phyloP scores from a whole-genome alignment of 768 basidiomycete genomes.

The Suillus ampliporus region DNA sequence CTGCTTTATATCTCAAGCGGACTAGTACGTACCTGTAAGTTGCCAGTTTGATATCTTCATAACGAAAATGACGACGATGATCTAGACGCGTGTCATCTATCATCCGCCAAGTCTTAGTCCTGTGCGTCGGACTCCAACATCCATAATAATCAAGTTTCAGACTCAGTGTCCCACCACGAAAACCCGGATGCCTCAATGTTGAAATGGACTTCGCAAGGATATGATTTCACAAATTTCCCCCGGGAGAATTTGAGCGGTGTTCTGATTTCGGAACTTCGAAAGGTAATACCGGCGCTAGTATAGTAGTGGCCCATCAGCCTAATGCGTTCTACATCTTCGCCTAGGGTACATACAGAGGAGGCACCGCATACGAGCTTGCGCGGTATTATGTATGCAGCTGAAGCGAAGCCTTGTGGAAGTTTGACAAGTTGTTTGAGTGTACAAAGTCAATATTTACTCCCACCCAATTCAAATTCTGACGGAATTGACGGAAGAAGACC shows the following conservation, averaged over 20 bases:
- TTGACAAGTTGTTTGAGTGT: neutral
- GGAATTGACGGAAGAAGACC: neutral
- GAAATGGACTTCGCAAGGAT: neutral
- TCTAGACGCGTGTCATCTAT: conserved; percentile 1
- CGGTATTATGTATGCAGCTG: neutral
- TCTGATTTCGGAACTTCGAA: neutral
- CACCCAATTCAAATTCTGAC: neutral
- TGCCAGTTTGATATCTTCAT: conserved; percentile 1
- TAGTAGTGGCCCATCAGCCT: too few species aligned
- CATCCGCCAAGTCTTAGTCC: neutral
- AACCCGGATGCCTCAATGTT: neutral
- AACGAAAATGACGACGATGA: neutral
- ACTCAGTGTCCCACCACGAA: neutral
- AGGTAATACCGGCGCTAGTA: neutral
- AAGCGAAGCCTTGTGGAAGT: neutral
- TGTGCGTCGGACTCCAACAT: conserved; percentile 4
- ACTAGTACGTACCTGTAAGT: neutral
- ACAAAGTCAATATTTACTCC: neutral
- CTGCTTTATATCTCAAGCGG: neutral
- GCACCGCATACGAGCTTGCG: too few species aligned
- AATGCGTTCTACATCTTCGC: too few species aligned
- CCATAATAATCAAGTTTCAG: conserved; percentile 4
- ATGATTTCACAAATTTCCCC: neutral
- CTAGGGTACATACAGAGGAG: too few species aligned
- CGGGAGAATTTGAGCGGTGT: neutral